Percentiles rank a stretch among this genome's conserved stretches.
phyloP scores from a whole-genome alignment of 1,284 basidiomycete genomes.

The Termitomyces sp. region DNA sequence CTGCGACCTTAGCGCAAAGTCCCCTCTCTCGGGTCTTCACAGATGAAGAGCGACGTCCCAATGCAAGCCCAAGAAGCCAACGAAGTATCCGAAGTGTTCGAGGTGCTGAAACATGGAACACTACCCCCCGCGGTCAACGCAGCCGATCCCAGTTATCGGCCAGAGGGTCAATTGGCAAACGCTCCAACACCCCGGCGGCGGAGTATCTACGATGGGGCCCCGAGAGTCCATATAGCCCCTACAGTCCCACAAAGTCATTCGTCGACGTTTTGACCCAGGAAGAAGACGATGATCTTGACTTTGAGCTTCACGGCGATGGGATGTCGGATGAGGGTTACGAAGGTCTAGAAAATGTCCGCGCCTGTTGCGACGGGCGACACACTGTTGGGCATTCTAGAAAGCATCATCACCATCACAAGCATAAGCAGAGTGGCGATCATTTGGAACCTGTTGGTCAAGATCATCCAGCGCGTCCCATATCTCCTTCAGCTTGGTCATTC shows the following conservation, averaged over 20 bases:
- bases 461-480: slow-evolving; percentile 57
- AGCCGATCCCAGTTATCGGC: slow-evolving; percentile 74
- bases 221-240: slow-evolving; percentile 54
- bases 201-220: slow-evolving; percentile 75
- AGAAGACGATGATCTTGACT: slow-evolving; percentile 74
- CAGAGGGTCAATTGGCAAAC: slow-evolving; percentile 72
- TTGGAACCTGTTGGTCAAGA: slow-evolving; percentile 44
- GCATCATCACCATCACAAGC: slow-evolving; percentile 52
- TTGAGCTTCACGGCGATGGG: slow-evolving; percentile 70
- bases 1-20: slow-evolving; percentile 41
- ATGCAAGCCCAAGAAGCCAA: slow-evolving; percentile 64
- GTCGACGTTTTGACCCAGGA: slow-evolving; percentile 51
- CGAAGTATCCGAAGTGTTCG: slow-evolving; percentile 56
- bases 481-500: slow-evolving; percentile 75
- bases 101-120: slow-evolving; percentile 59
- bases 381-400: slow-evolving; percentile 63
- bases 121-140: slow-evolving; percentile 68
- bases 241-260: slow-evolving; percentile 65
- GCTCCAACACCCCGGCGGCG: slow-evolving; percentile 82
- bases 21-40: slow-evolving; percentile 50
- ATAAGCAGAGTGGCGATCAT: slow-evolving; percentile 28
- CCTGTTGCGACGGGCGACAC: slow-evolving; percentile 92
- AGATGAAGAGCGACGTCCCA: slow-evolving; percentile 47
- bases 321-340: slow-evolving; percentile 84
- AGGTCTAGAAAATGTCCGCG: slow-evolving; percentile 90